These are phyloP conservation scores for Miscanthus sacchariflorus DNA, from an alignment of 202 grass and related monocot species.

Conservation along the genomic window DNA sequence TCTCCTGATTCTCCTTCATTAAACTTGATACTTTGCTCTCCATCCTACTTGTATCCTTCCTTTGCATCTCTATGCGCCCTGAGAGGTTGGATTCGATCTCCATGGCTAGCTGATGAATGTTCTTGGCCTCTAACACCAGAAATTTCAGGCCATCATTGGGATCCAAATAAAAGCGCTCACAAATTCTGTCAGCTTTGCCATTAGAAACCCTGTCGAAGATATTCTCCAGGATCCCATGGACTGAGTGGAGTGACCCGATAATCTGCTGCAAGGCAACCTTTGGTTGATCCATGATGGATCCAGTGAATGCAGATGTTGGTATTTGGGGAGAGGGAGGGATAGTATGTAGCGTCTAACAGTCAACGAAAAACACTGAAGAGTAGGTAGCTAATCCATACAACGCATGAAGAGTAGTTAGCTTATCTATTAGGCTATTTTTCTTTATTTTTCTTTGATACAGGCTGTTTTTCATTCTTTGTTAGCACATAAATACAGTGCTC, in stretches of 20 bases:
- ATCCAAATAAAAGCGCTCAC: no score
- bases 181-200: constrained; percentile 32
- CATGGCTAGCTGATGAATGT: no score
- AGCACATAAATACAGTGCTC: neutral
- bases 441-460: neutral
- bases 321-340: neutral
- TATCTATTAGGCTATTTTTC: neutral
- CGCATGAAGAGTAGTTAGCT: constrained; percentile 39
- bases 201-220: constrained; percentile 50
- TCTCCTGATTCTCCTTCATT: no score
- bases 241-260: constrained; percentile 37
- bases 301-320: neutral
- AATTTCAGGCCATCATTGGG: no score
- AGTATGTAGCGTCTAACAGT: constrained; percentile 39
- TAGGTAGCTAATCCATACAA: constrained; percentile 35
- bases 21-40: no score
- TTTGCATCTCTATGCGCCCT: no score
- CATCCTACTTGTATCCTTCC: no score
- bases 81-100: no score
- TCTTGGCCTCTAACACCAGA: no score
- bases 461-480: neutral
- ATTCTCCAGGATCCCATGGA: constrained; percentile 44
- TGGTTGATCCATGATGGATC: constrained; percentile 43
- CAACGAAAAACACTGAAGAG: constrained; percentile 41
- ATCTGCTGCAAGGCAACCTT: constrained; percentile 38